These are phyloP conservation scores for Heliamphora exappendiculata DNA, from an alignment of 148 eudicot genomes.

Conservation along the genomic window DNA sequence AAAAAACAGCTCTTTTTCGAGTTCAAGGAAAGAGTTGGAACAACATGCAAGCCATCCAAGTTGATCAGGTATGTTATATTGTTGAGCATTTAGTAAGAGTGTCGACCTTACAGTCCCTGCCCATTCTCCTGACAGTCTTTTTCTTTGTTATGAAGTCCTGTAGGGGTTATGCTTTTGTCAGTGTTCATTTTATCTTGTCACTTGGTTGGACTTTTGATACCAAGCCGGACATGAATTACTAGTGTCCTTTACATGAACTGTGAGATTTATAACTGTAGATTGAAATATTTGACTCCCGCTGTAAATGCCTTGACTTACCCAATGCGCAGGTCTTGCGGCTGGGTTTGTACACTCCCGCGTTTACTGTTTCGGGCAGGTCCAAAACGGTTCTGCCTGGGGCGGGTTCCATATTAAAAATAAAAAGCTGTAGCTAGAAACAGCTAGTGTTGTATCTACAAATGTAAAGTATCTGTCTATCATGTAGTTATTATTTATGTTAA, in stretches of 20 bases:
- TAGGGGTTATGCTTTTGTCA: neutral
- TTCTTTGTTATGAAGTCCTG: neutral
- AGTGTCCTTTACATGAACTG: neutral
- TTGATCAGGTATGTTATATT: slow-evolving; percentile 23
- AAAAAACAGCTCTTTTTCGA: slow-evolving; percentile 36
- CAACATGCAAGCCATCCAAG: slow-evolving; percentile 50
- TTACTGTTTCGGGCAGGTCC: no score
- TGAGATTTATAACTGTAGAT: neutral
- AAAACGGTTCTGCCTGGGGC: no score
- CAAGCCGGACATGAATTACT: neutral
- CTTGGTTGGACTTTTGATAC: neutral
- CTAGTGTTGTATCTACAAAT: no score
- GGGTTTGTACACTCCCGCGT: no score
- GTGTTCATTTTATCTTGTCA: neutral
- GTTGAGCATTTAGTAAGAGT: neutral
- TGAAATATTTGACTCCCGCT: neutral
- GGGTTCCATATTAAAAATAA: no score
- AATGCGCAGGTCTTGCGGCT: no score
- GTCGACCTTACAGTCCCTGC: neutral
- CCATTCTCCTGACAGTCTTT: neutral
- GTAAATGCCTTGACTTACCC: no score
- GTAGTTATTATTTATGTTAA: neutral
- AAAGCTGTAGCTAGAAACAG: no score
- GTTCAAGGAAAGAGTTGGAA: slow-evolving; percentile 36
- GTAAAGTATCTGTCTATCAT: neutral